Percentiles rank a stretch among this genome's conserved stretches.
Evolutionary conservation across 1,284 basidiomycete species (phyloP).

Genomic region (Porodaedalea pini): DNA sequence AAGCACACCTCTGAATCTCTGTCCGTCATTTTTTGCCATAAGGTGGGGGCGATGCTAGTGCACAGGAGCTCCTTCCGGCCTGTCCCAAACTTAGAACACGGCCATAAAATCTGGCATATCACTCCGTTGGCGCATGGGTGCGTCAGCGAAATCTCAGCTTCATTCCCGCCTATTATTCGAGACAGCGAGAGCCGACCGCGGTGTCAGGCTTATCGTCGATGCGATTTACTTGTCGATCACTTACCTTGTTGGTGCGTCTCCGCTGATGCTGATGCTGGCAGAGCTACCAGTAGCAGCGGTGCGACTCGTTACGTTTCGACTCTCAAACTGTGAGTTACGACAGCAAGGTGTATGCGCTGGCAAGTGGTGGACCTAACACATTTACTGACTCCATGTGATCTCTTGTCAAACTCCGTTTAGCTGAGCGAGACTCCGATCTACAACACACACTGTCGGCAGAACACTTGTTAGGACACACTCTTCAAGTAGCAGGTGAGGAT

Average conservation of each 20-base stretch:
- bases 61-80: too few species aligned
- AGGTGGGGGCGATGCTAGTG: too few species aligned
- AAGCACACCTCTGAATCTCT: too few species aligned
- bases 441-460: not conserved
- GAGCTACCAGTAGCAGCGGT: not conserved
- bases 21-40: too few species aligned
- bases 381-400: not conserved
- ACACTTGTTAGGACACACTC: not conserved
- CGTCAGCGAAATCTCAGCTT: not conserved
- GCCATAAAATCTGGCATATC: too few species aligned
- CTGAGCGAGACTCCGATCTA: not conserved
- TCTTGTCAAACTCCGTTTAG: not conserved
- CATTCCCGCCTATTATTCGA: not conserved
- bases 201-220: not conserved
- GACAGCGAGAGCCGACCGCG: not conserved
- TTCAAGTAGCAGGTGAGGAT: not conserved
- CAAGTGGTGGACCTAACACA: not conserved
- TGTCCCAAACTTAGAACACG: too few species aligned
- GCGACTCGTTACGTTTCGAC: not conserved
- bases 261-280: not conserved
- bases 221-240: not conserved
- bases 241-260: not conserved
- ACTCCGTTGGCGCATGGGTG: not conserved
- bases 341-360: not conserved
- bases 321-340: not conserved